Percentiles rank a stretch among this genome's conserved stretches.
Evolutionary conservation across 257 asterid genomes (phyloP).

Genomic region (Capsicum chinense): DNA sequence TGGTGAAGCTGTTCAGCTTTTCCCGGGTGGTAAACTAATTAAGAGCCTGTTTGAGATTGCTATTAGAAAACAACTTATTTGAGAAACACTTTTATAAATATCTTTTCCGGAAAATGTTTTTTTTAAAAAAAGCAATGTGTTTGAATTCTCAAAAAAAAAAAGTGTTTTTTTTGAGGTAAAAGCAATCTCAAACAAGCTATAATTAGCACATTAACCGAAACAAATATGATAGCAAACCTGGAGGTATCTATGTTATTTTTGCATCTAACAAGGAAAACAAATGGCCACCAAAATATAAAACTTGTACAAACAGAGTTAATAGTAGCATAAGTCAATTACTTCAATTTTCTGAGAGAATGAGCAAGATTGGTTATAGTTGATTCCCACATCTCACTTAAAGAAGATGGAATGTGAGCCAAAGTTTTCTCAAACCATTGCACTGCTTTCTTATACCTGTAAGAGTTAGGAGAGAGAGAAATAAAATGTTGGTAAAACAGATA

Average conservation of each 20-base stretch:
- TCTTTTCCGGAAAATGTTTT: too few species aligned
- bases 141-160: too few species aligned
- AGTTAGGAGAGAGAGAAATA: constrained; percentile 28
- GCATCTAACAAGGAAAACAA: background rate
- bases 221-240: background rate
- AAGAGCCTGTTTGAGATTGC: too few species aligned
- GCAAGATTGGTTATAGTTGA: constrained; percentile 96
- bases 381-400: constrained; percentile 93
- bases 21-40: background rate
- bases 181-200: too few species aligned
- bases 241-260: background rate
- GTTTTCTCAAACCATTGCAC: constrained; percentile 95
- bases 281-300: background rate
- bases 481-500: background rate
- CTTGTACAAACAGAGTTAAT: background rate
- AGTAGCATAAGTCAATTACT: constrained; percentile 46
- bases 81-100: too few species aligned
- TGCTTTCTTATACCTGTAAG: constrained; percentile 77
- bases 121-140: too few species aligned
- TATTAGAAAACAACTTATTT: too few species aligned
- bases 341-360: constrained; percentile 87
- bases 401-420: constrained; percentile 78
- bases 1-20: constrained; percentile 19
- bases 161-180: too few species aligned
- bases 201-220: background rate